Evolutionary conservation across 2,329 filamentous ascomycete species (phyloP).

Genomic region (Fusarium miscanthi): DNA sequence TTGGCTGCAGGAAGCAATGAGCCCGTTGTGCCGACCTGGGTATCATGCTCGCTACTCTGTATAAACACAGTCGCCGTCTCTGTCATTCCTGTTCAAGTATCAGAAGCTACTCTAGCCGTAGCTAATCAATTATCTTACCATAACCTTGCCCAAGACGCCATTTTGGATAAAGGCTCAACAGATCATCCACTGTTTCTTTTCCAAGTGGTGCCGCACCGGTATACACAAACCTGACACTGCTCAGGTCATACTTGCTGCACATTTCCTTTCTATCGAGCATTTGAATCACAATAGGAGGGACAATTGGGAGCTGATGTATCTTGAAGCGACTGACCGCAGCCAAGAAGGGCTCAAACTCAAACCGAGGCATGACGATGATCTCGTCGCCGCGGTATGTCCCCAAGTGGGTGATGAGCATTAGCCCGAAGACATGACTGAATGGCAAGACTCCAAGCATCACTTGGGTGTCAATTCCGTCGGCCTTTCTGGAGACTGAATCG

Average conservation of each 20-base stretch:
- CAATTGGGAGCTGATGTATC: constrained; percentile 19
- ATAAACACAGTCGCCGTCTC: constrained; percentile 18
- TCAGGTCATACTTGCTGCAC: constrained; percentile 12
- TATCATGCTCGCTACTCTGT: constrained; percentile 64
- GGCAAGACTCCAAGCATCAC: constrained; percentile 74
- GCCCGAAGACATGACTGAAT: constrained; percentile 83
- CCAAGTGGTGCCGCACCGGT: constrained; percentile 74
- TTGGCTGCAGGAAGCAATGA: constrained; percentile 71
- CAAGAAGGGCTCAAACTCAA: constrained; percentile 74
- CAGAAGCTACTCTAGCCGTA: constrained; percentile 49
- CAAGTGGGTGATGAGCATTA: constrained; percentile 76
- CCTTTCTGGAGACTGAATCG: constrained; percentile 54
- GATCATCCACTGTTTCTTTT: constrained; percentile 71
- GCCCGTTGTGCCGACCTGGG: constrained; percentile 76
- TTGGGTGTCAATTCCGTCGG: constrained; percentile 53
- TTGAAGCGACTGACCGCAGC: constrained; percentile 1
- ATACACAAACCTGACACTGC: constrained; percentile 21
- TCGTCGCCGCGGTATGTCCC: constrained; percentile 78
- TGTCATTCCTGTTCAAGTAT: constrained; percentile 62
- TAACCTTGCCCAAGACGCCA: constrained; percentile 79
- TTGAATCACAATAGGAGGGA: constrained; percentile 10
- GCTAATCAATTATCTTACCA: constrained; percentile 55
- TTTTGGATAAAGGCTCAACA: constrained; percentile 69
- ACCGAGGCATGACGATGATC: constrained; percentile 78
- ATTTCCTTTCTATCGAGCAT: background rate